Conservation (phyloP, 1,284 basidiomycete genomes). For the Quambalaria eucalypti region DNA sequence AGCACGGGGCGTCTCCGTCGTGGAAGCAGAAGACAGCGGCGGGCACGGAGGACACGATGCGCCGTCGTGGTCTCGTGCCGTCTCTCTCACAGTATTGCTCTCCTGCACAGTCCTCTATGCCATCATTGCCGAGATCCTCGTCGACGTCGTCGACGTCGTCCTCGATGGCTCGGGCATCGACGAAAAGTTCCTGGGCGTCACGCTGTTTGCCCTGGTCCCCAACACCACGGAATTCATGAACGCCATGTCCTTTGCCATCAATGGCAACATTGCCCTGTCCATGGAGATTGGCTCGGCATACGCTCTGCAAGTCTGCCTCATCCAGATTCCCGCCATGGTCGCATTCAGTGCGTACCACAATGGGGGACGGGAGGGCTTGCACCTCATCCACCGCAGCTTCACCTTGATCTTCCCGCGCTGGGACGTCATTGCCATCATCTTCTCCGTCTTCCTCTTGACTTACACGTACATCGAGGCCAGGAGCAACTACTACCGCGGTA, state of each 20-base stretch:
- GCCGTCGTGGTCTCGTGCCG: constrained; percentile 56
- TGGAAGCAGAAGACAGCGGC: constrained; percentile 43
- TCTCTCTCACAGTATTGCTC: constrained; percentile 36
- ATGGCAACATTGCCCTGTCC: constrained; percentile 84
- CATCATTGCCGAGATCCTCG: constrained; percentile 85
- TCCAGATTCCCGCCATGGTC: constrained; percentile 98
- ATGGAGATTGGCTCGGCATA: constrained; percentile 99
- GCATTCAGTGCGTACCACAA: constrained; percentile 91
- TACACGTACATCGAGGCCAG: constrained; percentile 98
- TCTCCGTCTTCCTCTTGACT: constrained; percentile 72
- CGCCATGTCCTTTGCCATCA: constrained; percentile 95
- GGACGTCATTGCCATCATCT: constrained; percentile 91
- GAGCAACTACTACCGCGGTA: constrained; percentile 67
- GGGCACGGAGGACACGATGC: constrained; percentile 82
- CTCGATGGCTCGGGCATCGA: constrained; percentile 86
- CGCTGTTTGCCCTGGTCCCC: constrained; percentile 90
- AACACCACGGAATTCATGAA: constrained; percentile 99
- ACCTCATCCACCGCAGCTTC: constrained; percentile 27
- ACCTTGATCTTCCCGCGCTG: constrained; percentile 88
- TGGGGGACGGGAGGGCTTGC: constrained; percentile 52
- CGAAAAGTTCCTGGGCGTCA: constrained; percentile 94
- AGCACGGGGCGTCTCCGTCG: background rate
- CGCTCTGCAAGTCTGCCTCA: constrained; percentile 90
- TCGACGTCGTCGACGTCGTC: constrained; percentile 92
- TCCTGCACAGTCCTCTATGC: constrained; percentile 86